Percentiles rank a stretch among this genome's conserved stretches.
phyloP scores from a whole-genome alignment of 306 rosid genomes.

The Castanea crenata region DNA sequence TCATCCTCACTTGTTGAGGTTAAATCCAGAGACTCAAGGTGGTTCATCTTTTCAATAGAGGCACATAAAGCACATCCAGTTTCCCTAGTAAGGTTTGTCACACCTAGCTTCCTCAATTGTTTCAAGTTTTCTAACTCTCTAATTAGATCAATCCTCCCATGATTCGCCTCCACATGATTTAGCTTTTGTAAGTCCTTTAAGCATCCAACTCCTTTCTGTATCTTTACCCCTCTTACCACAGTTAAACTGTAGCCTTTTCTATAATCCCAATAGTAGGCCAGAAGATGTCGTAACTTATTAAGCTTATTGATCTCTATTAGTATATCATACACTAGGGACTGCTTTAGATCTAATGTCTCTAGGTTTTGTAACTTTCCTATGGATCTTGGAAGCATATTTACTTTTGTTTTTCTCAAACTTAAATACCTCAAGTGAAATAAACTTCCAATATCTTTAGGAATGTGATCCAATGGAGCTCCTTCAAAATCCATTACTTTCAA shows the following conservation, averaged over 20 bases:
- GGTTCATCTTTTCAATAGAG: neutral
- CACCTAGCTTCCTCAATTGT: neutral
- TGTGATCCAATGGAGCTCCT: neutral
- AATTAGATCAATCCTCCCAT: neutral
- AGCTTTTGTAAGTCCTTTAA: neutral
- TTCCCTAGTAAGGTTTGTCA: neutral
- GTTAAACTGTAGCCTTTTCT: neutral
- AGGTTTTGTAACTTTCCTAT: slow-evolving; percentile 21
- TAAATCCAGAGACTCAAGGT: neutral
- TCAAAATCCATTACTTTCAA: slow-evolving; percentile 15
- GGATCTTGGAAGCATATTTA: slow-evolving; percentile 13
- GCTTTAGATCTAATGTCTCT: slow-evolving; percentile 8
- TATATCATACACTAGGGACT: neutral
- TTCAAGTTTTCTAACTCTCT: neutral
- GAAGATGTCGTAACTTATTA: neutral
- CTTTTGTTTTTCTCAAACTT: slow-evolving; percentile 8
- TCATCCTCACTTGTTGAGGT: neutral
- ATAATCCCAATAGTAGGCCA: neutral
- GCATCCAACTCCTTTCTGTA: neutral
- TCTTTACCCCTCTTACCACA: neutral
- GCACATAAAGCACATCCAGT: neutral
- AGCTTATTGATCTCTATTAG: neutral
- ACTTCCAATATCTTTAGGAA: slow-evolving; percentile 11
- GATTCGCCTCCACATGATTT: neutral
- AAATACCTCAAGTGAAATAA: slow-evolving; percentile 24